phyloP scores from a whole-genome alignment of 2,329 filamentous ascomycete genomes.

The Lithohypha guttulata region DNA sequence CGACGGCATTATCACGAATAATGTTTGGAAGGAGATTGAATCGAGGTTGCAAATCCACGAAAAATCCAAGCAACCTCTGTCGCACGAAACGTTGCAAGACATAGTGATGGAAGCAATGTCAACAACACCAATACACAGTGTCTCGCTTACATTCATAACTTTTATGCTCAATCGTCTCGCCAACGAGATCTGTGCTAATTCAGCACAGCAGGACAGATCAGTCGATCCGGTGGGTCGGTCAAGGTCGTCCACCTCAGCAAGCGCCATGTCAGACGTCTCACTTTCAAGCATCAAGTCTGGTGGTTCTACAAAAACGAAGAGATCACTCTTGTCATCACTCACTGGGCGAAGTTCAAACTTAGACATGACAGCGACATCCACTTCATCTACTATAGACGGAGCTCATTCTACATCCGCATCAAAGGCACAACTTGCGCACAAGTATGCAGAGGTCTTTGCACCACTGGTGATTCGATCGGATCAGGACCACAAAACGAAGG shows the following conservation, averaged over 20 bases:
- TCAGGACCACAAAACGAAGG: slow-evolving; percentile 12
- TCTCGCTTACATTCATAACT: slow-evolving; percentile 78
- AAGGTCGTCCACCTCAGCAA: slow-evolving; percentile 18
- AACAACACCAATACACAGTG: slow-evolving; percentile 65
- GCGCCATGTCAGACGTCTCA: slow-evolving; percentile 12
- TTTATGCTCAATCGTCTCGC: slow-evolving; percentile 58
- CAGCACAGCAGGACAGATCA: slow-evolving; percentile 7
- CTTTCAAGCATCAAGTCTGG: slow-evolving; percentile 9
- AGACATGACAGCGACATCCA: slow-evolving; percentile 10
- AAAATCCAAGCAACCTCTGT: slow-evolving; percentile 35
- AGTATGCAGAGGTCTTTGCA: slow-evolving; percentile 19
- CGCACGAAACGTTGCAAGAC: slow-evolving; percentile 46
- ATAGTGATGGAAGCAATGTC: slow-evolving; percentile 65
- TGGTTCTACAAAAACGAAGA: slow-evolving; percentile 10
- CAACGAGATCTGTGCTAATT: slow-evolving; percentile 35
- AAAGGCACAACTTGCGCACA: slow-evolving; percentile 9
- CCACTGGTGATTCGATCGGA: slow-evolving; percentile 16
- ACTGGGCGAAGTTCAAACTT: slow-evolving; percentile 10
- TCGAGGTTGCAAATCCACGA: slow-evolving; percentile 43
- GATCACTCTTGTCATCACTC: slow-evolving; percentile 15
- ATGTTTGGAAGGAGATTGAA: slow-evolving; percentile 61
- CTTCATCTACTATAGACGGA: slow-evolving; percentile 7
- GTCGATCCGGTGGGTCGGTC: slow-evolving; percentile 8
- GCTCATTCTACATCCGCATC: slow-evolving; percentile 1
- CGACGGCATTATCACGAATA: slow-evolving; percentile 65